A percentile compares a stretch with the other conserved stretches of the same genome.
These are phyloP conservation scores for Trichoderma atroviride DNA, from an alignment of 2,329 filamentous ascomycete species.

Conservation along the genomic window DNA sequence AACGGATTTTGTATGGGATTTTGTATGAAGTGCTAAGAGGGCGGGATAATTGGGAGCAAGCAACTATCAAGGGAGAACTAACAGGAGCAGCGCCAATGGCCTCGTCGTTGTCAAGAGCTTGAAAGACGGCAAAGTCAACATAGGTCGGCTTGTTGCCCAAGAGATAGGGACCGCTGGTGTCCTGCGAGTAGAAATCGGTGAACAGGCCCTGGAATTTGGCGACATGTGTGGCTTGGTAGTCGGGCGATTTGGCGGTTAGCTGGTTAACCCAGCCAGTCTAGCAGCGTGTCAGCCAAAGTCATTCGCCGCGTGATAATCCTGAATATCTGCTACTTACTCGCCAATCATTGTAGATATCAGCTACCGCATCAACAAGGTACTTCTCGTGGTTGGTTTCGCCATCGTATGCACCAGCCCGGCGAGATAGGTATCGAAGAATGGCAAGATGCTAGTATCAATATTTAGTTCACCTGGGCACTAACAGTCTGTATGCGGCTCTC, in stretches of 20 bases:
- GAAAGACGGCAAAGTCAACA: conserved; percentile 45
- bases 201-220: conserved; percentile 22
- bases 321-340: conserved; percentile 36
- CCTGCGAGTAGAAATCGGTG: conserved; percentile 39
- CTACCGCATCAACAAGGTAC: conserved; percentile 41
- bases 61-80: neutral
- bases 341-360: conserved; percentile 46
- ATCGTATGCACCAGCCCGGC: conserved; percentile 42
- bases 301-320: neutral
- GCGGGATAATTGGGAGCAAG: neutral
- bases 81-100: conserved; percentile 31
- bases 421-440: conserved; percentile 42
- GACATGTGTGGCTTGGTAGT: conserved; percentile 37
- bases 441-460: conserved; percentile 26
- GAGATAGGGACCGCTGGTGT: conserved; percentile 40
- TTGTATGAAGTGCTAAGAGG: neutral
- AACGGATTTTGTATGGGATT: no score
- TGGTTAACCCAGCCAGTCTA: conserved; percentile 34
- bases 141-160: conserved; percentile 43
- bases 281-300: neutral
- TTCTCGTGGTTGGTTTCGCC: conserved; percentile 43
- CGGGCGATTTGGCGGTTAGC: conserved; percentile 32
- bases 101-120: conserved; percentile 44
- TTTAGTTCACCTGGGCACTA: conserved; percentile 26
- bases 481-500: conserved; percentile 31